Conservation (phyloP, 169 alveolate genomes). For the Cryptosporidium sp. region DNA sequence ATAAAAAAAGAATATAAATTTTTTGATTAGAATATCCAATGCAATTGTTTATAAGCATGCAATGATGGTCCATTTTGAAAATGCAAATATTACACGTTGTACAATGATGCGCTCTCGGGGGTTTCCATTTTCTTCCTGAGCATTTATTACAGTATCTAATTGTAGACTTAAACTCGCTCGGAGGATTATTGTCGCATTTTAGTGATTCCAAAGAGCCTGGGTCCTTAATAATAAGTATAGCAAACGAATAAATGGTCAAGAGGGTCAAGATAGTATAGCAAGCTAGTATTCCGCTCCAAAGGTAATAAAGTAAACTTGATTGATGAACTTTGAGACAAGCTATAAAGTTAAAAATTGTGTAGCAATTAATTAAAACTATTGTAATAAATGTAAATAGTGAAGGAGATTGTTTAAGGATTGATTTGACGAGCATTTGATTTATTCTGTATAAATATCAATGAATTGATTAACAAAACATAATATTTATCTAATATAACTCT, state of each 20-base stretch:
- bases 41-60: constrained; percentile 91
- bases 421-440: neutral
- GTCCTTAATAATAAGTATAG: constrained; percentile 24
- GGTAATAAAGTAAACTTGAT: neutral
- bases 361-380: neutral
- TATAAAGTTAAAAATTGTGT: neutral
- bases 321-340: neutral
- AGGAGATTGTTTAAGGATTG: constrained; percentile 1
- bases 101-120: constrained; percentile 92
- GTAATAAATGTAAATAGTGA: neutral
- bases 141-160: constrained; percentile 70
- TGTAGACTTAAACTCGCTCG: constrained; percentile 7
- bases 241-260: neutral
- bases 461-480: neutral
- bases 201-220: constrained; percentile 70
- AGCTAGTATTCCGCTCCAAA: neutral
- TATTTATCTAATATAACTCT: neutral
- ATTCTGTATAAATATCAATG: neutral
- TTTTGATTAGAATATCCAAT: constrained; percentile 90
- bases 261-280: neutral
- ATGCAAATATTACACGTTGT: constrained; percentile 87
- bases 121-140: constrained; percentile 82
- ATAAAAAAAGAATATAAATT: constrained; percentile 86
- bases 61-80: constrained; percentile 91
- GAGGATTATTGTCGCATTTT: constrained; percentile 5